These are phyloP conservation scores for Malassezia japonica DNA, from an alignment of 1,284 basidiomycete genomes.

Conservation along the genomic window DNA sequence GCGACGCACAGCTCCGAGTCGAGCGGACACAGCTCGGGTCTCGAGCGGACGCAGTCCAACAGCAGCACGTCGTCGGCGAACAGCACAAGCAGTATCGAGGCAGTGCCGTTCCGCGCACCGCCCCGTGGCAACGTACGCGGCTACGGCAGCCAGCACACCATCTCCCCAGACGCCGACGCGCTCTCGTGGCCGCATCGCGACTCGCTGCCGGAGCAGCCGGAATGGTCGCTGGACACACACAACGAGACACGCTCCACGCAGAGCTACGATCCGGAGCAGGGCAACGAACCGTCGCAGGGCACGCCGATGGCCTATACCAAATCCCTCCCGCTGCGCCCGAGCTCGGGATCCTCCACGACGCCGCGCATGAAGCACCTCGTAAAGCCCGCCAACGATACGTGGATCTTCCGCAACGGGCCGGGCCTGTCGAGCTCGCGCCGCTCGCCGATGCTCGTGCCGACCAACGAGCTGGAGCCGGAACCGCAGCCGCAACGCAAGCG, in stretches of 20 bases:
- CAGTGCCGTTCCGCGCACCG: slow-evolving; percentile 41
- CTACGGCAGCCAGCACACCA: no score
- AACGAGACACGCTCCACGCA: no score
- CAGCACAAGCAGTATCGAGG: slow-evolving; percentile 43
- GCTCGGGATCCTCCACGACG: not conserved
- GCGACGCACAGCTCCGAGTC: no score
- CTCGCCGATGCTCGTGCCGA: slow-evolving; percentile 7
- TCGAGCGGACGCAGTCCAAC: slow-evolving; percentile 41
- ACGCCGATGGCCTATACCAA: not conserved
- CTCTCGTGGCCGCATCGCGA: no score
- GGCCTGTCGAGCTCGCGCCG: slow-evolving; percentile 22
- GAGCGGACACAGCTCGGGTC: slow-evolving; percentile 7
- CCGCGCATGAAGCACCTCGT: not conserved
- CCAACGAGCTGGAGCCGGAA: not conserved
- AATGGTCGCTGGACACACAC: no score
- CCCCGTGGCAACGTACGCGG: slow-evolving; percentile 33
- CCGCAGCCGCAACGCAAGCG: not conserved
- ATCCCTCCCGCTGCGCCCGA: not conserved
- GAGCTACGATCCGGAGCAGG: no score
- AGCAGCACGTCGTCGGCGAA: slow-evolving; percentile 40
- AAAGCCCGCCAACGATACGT: slow-evolving; percentile 27
- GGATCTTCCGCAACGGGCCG: slow-evolving; percentile 43
- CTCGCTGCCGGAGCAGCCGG: no score
- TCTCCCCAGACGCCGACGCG: no score
- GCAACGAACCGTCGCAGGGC: no score